Evolutionary conservation across 169 alveolate species (phyloP), one percentile per base, ranked within the genome.

Genomic region (Cryptosporidium viatorum): DNA sequence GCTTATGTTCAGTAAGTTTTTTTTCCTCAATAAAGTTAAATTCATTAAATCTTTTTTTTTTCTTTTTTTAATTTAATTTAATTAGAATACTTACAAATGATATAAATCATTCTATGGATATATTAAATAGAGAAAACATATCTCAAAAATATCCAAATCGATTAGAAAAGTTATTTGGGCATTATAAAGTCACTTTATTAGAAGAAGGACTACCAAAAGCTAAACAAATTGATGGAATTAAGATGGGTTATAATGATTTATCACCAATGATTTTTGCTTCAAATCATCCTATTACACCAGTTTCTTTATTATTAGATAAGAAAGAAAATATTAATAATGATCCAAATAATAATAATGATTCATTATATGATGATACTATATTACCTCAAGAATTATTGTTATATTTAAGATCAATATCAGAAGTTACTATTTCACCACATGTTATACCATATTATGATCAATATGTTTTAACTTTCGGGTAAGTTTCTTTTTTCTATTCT

Each of bases 241-340:
- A 65, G n/a, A 41, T 80, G 35, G 87, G 69, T n/a, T 80, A 12
- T 37, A 62, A 39, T 65, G 75, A 65, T 29, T 58, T 80, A 60
- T 37, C 87, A 37, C 75, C 73, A 18, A 80, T 80, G 87, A 80
- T 80, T 41, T 12, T 80, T 62, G 87, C 87, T 23, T 80, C 87
- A 62, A 80, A 80, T 29, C 73, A 62, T 39, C 87, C 73, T 58
- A 80, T 80, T 33, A 80, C 75, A 37, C 87, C 87, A n/a, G 75
- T 80, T 21, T 62, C 87, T 31, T 45, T 80, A 60, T 65, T 80
- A 62, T 59, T 73, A n/a, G 60, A 73, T 26, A 21, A 50, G 29
- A 73, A 73, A 35, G 31, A 2, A 14, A 16, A 29, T 7, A 23
- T 16, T 26, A 16, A 58, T 37, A 26, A 39, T 4, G 50, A 35